Percentiles rank a stretch among this genome's conserved stretches.
Conservation (phyloP, 176 grass and related monocot species). For the Chrysopogon serrulatus region DNA sequence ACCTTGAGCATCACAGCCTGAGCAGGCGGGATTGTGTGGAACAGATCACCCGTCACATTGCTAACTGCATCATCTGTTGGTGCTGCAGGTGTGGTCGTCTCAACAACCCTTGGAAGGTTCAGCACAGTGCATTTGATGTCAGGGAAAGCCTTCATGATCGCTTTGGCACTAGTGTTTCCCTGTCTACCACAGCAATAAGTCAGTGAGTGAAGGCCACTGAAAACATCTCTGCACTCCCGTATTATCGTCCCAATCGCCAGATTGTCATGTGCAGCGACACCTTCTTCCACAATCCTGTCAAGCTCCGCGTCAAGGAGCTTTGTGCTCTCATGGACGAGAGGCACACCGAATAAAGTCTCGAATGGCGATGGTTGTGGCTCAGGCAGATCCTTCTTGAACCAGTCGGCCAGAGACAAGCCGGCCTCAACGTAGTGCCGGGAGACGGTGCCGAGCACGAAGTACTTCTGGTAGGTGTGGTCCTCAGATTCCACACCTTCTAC, state of each 20-base stretch:
- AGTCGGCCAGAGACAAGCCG: neutral
- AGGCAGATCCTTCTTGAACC: neutral
- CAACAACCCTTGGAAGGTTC: constrained; percentile 26
- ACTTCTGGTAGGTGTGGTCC: neutral
- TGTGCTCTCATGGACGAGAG: neutral
- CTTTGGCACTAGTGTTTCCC: neutral
- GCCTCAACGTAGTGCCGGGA: neutral
- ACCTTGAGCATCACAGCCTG: constrained; percentile 40
- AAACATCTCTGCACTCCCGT: neutral
- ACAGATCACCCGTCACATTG: constrained; percentile 16
- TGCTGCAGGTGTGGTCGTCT: neutral
- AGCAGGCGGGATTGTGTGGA: constrained; percentile 27
- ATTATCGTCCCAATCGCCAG: neutral
- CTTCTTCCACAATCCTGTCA: neutral
- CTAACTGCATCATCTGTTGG: too few relatives aligned
- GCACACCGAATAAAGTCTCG: neutral
- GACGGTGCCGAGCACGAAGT: neutral
- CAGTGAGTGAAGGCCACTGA: neutral
- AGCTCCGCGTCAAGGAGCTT: neutral
- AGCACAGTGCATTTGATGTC: constrained; percentile 28
- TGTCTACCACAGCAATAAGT: neutral
- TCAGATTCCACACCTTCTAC: neutral
- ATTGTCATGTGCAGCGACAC: neutral
- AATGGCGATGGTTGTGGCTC: neutral
- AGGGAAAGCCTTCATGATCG: constrained; percentile 8